A percentile compares a stretch with the other conserved stretches of the same genome.
These are phyloP conservation scores for Hansenula sp. DNA, from an alignment of 1,139 yeast genomes.

Conservation along the genomic window DNA sequence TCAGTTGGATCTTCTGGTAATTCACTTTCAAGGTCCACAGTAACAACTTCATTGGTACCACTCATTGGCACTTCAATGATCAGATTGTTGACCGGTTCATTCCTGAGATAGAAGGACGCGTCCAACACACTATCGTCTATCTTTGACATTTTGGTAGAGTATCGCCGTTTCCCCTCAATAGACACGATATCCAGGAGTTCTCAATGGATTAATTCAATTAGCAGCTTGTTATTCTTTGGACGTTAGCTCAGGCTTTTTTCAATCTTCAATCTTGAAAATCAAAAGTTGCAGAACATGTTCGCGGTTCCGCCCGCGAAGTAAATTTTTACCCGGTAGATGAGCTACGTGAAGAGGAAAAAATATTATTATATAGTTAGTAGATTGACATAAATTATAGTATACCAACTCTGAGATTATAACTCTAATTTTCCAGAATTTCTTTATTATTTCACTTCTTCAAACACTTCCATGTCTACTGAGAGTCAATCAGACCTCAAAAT, in stretches of 20 bases:
- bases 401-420: no score
- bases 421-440: no score
- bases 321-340: neutral
- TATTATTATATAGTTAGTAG: no score
- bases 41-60: conserved; percentile 65
- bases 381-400: no score
- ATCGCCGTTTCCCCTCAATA: neutral
- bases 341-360: neutral
- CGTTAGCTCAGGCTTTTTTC: neutral
- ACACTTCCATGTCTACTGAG: neutral
- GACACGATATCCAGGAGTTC: neutral
- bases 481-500: neutral
- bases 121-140: conserved; percentile 8
- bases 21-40: conserved; percentile 64
- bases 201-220: neutral
- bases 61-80: conserved; percentile 61
- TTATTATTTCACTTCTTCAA: neutral
- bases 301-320: neutral
- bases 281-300: neutral
- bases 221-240: neutral
- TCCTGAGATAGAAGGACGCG: conserved; percentile 13
- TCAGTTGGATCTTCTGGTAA: conserved; percentile 88
- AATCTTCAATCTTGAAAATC: neutral
- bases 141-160: conserved; percentile 1
- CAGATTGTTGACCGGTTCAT: conserved; percentile 3